Conservation (phyloP, 2,329 filamentous ascomycete genomes). For the Pleoardoris graminearum region DNA sequence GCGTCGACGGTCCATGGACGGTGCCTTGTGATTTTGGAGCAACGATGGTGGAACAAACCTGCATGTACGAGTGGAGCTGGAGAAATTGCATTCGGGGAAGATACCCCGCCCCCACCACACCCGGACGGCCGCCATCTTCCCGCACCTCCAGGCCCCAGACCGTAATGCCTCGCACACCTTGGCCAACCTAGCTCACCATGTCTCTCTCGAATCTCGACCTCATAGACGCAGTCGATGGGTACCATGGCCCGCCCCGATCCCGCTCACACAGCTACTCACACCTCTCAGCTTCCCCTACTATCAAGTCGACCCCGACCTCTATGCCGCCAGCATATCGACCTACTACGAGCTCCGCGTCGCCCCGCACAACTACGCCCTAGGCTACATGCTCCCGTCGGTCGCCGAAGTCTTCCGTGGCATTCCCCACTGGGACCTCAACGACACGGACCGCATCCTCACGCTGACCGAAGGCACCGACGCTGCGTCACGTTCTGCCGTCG, state of each 20-base stretch:
- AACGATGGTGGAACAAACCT: too few relatives aligned
- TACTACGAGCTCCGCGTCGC: conserved; percentile 70
- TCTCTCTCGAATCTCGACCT: conserved; percentile 57
- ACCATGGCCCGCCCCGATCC: conserved; percentile 10
- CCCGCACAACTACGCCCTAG: conserved; percentile 63
- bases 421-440: conserved; percentile 65
- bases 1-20: background rate
- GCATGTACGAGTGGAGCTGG: too few relatives aligned
- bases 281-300: conserved; percentile 73
- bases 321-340: conserved; percentile 57
- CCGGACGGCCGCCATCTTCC: conserved; percentile 4
- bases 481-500: conserved; percentile 62
- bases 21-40: background rate
- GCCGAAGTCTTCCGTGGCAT: conserved; percentile 60
- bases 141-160: background rate
- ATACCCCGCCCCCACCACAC: conserved; percentile 32
- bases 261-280: background rate
- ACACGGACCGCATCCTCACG: conserved; percentile 63
- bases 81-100: too few relatives aligned
- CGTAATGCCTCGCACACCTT: background rate
- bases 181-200: conserved; percentile 22
- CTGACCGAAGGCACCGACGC: conserved; percentile 64
- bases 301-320: conserved; percentile 60
- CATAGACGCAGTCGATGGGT: conserved; percentile 61
- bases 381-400: conserved; percentile 64